A percentile compares a stretch with the other conserved stretches of the same genome.
Conservation (phyloP, 2,329 filamentous ascomycete genomes). For the Ophiostoma ips region DNA sequence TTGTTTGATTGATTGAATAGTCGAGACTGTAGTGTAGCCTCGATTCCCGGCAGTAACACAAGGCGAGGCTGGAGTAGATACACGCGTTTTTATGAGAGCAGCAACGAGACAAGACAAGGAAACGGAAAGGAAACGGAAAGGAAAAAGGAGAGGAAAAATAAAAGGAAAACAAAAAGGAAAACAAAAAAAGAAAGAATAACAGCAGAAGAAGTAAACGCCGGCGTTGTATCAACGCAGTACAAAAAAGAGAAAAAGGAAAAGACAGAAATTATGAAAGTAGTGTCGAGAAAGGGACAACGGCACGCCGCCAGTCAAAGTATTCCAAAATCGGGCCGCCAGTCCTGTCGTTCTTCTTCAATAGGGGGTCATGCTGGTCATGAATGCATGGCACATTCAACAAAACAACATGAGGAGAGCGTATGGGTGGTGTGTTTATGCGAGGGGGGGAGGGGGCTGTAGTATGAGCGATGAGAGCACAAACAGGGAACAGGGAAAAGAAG, state of each 20-base stretch:
- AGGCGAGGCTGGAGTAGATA: background rate
- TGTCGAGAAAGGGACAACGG: too few species aligned
- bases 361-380: conserved; percentile 12
- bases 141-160: background rate
- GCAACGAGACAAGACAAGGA: background rate
- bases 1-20: background rate
- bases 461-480: background rate
- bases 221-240: background rate
- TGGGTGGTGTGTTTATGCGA: background rate
- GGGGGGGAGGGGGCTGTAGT: background rate
- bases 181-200: background rate
- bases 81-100: background rate
- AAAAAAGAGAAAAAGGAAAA: background rate
- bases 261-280: background rate
- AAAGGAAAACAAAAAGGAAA: background rate
- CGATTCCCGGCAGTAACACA: background rate
- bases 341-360: background rate
- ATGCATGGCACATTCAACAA: conserved; percentile 11
- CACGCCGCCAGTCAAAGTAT: too few species aligned
- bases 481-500: background rate
- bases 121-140: background rate
- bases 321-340: background rate
- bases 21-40: background rate
- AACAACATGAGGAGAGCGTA: background rate
- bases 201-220: background rate